Percentiles rank a stretch among this genome's conserved stretches.
phyloP scores from a whole-genome alignment of 768 basidiomycete species.

The Psilocybe sp. region DNA sequence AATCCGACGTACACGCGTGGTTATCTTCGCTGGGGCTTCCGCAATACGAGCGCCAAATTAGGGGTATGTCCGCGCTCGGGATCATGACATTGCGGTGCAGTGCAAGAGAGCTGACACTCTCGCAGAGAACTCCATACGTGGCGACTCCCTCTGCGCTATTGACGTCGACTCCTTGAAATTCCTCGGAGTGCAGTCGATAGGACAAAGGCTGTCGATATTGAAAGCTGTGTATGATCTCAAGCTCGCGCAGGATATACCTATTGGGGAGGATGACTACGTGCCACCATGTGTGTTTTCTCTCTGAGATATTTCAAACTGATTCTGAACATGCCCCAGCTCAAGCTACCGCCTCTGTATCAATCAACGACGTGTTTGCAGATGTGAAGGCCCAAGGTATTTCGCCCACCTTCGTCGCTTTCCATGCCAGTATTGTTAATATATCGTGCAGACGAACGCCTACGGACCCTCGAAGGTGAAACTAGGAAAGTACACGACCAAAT shows the following conservation, averaged over 20 bases:
- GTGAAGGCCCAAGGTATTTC: conserved; percentile 70
- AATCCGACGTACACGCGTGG: conserved; percentile 73
- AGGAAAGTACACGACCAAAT: conserved; percentile 59
- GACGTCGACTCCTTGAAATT: conserved; percentile 82
- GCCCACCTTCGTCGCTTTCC: conserved; percentile 4
- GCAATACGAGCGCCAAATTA: conserved; percentile 79
- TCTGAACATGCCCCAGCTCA: conserved; percentile 15
- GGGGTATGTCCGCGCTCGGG: conserved; percentile 46
- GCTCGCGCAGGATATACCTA: conserved; percentile 71
- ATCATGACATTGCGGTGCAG: conserved; percentile 1
- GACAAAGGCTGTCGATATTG: conserved; percentile 87
- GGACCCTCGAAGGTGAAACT: conserved; percentile 73
- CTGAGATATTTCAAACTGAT: not conserved
- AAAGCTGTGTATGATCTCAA: conserved; percentile 90
- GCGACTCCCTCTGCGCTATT: conserved; percentile 80
- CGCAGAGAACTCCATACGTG: conserved; percentile 85
- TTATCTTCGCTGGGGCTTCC: conserved; percentile 70
- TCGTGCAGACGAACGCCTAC: conserved; percentile 59
- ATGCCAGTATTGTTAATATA: conserved; percentile 1
- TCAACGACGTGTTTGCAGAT: conserved; percentile 13
- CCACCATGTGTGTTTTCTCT: conserved; percentile 69
- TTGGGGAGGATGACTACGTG: conserved; percentile 80
- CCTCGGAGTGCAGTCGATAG: conserved; percentile 81
- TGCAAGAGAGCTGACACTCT: conserved; percentile 3
- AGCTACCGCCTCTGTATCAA: conserved; percentile 10